Evolutionary conservation across 345 rosid genomes (phyloP).

Genomic region (Gossypium rotundifolium): DNA sequence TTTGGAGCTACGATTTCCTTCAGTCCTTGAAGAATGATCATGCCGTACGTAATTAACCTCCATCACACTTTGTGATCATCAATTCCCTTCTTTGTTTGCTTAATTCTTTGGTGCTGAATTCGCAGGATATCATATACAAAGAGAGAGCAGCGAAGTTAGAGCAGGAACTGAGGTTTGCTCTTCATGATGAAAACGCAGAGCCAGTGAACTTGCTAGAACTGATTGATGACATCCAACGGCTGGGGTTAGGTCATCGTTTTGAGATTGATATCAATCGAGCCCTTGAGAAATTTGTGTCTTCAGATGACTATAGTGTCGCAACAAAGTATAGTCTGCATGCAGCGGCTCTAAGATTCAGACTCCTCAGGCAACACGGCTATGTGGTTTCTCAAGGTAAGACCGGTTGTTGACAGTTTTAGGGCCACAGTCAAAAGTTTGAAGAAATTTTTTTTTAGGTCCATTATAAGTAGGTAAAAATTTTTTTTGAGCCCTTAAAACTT

Average conservation of each 20-base stretch:
- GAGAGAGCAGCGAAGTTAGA: slow-evolving; percentile 20
- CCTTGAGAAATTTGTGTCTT: slow-evolving; percentile 13
- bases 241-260: slow-evolving; percentile 33
- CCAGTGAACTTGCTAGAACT: slow-evolving; percentile 18
- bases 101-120: neutral
- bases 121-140: slow-evolving; percentile 11
- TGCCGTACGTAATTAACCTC: neutral
- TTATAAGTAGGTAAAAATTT: too few relatives aligned
- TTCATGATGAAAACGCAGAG: slow-evolving; percentile 13
- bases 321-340: slow-evolving; percentile 17
- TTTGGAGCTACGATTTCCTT: slow-evolving; percentile 6
- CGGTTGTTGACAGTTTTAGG: too few relatives aligned
- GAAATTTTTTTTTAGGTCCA: too few relatives aligned
- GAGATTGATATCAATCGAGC: slow-evolving; percentile 22
- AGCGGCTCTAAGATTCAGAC: slow-evolving; percentile 35
- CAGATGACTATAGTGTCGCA: neutral
- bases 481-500: too few relatives aligned
- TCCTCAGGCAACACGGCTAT: slow-evolving; percentile 46
- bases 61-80: neutral
- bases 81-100: neutral
- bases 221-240: slow-evolving; percentile 40
- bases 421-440: too few relatives aligned
- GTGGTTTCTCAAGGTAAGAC: slow-evolving; percentile 34
- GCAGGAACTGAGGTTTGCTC: slow-evolving; percentile 21
- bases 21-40: slow-evolving; percentile 3